Evolutionary conservation across 805 yeast genomes (phyloP).

Genomic region (Yamadazyma kitorensis): DNA sequence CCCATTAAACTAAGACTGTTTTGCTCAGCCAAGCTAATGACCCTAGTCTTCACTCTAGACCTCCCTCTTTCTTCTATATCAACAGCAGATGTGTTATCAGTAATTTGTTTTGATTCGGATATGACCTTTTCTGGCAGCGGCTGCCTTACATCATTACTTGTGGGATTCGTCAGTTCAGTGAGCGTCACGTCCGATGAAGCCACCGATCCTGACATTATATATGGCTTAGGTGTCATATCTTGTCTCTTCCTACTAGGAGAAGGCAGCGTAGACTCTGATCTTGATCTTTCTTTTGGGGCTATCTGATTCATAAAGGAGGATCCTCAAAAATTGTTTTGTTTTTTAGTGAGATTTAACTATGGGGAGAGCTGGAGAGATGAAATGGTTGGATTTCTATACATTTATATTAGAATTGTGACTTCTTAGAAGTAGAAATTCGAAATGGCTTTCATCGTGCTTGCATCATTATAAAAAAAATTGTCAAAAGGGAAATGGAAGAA

Average conservation of each 20-base stretch:
- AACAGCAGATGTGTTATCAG: no score
- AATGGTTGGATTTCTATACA: no score
- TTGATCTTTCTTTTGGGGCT: constrained; percentile 1
- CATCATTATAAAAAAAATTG: no score
- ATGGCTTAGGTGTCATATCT: not conserved
- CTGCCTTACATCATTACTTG: not conserved
- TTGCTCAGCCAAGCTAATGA: constrained; percentile 16
- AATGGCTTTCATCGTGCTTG: no score
- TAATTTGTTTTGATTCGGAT: no score
- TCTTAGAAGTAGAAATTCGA: no score
- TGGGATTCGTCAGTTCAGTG: not conserved
- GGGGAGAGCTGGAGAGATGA: no score
- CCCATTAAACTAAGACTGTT: constrained; percentile 54
- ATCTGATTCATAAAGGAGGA: no score
- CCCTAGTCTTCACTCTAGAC: constrained; percentile 21
- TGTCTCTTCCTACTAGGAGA: constrained; percentile 1
- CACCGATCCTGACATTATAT: not conserved
- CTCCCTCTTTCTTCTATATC: constrained; percentile 23
- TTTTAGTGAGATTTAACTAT: no score
- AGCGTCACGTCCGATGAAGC: not conserved
- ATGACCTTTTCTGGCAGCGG: not conserved
- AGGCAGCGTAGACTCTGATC: not conserved
- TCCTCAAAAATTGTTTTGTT: no score
- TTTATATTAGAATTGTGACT: no score
- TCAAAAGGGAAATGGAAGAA: no score